Evolutionary conservation across 352 stramenopile species (phyloP), one percentile per base, ranked within the genome.

Genomic region (Globisporangium nodosum): DNA sequence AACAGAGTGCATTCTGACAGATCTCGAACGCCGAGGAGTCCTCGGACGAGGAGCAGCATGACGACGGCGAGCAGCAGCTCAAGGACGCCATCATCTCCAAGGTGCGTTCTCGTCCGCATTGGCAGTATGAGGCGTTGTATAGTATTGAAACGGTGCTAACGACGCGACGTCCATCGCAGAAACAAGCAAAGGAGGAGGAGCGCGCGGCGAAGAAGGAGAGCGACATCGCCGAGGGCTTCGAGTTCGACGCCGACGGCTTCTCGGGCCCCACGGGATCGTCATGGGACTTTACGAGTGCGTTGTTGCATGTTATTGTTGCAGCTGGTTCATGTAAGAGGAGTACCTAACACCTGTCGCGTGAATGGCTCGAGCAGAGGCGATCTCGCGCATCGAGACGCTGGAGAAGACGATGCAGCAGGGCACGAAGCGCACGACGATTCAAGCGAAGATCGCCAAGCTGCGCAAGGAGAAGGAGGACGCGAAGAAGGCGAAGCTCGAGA

Each of bases 361-460:
- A 37, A 30, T 11, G 52, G 11, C 11, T 49, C 12, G 15, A 60
- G 7, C 51, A 79, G 73, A 92, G 47, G 81, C 82, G 33, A 96
- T 96, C 54, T 92, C 86, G 21, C 78, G 81, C 50, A 92, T 94
- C 51, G 81, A 94, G 58, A 70, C 77, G 46, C 82, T 90, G 73
- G 84, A 95, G 54, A 71, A 57, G 50, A 68, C 60, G 49, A 77
- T 77, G 43, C 70, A 68, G 27, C 83, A 63, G 51, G 75, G 68
- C 49, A 88, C 81, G 51, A 88, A 90, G 65, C 76, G 79, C 52
- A 94, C 85, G 68, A 87, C 83, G 0, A 90, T 94, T 43, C 84
- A 94, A 68, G 65, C 80, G 42, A 93, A 96, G 67, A 96, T 95
- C 49, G 81, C 92, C 35, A 90, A 90, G 61, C 69, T 76, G 31